These are phyloP conservation scores for Tulasnella sp. DNA, from an alignment of 768 basidiomycete species.

Conservation along the genomic window DNA sequence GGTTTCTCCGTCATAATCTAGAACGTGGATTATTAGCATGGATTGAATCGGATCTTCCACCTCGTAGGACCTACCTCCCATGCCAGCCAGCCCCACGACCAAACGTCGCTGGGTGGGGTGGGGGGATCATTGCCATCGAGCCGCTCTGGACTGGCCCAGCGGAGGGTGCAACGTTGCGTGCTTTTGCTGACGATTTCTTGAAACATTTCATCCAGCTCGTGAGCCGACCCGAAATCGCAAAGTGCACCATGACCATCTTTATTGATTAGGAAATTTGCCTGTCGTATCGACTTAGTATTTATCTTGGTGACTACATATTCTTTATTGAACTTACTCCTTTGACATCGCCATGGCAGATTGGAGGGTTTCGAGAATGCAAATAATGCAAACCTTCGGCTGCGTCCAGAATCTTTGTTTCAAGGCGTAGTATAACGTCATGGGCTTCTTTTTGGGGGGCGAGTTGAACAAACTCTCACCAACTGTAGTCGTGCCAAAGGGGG, in stretches of 20 bases:
- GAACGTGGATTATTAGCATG: not conserved
- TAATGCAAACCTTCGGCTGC: not conserved
- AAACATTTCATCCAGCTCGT: not conserved
- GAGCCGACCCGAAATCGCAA: conserved; percentile 4
- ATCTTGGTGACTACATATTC: no score
- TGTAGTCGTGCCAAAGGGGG: not conserved
- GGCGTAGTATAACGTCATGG: no score
- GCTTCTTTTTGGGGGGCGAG: no score
- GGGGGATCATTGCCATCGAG: not conserved
- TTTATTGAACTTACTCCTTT: not conserved
- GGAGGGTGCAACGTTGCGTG: not conserved
- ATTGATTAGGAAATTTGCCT: not conserved
- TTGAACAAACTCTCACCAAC: not conserved
- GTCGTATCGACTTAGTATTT: not conserved
- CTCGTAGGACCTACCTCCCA: not conserved
- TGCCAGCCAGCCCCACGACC: not conserved
- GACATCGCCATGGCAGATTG: conserved; percentile 20
- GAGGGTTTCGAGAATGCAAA: conserved; percentile 1
- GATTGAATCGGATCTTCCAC: not conserved
- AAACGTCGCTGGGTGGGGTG: not conserved
- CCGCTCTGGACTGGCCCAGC: not conserved
- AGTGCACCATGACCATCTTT: not conserved
- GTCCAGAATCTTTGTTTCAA: conserved; percentile 4
- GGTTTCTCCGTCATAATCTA: not conserved
- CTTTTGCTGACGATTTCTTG: not conserved